Evolutionary conservation across 2,329 filamentous ascomycete species (phyloP), one percentile per base, ranked within the genome.

Genomic region (Aspergillus luchuensis): DNA sequence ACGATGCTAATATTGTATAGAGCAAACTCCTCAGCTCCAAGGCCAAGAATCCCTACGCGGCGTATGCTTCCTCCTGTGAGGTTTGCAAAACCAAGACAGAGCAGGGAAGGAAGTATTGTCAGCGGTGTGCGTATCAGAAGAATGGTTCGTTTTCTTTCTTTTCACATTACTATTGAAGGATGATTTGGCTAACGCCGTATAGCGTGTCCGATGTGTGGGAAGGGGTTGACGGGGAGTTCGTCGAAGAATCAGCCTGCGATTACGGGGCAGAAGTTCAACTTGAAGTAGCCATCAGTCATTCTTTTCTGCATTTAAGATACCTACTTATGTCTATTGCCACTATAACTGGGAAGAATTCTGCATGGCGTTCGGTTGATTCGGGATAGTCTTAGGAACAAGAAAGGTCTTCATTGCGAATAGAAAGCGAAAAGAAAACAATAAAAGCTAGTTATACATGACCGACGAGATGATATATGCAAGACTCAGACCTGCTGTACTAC

Each of bases 171-270:
- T 33, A 10, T 25, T 25, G 15, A 19, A 45, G 56, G 61, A 67
- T 45, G 71, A 58, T 4, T 15, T 43, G 48, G 52, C 66, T 67
- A n/a, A 56, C 8, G 23, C 39, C 38, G 36, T 38, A 33, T 59
- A 88, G 86, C 82, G 3, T 89, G 87, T 69, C 80, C 85, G 17
- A 86, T 88, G 76, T 89, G 87, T 67, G 87, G 87, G 41, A 89
- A 88, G 71, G 77, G 68, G 61, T 60, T 79, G 65, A 68, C 82
- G 10, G 84, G 80, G 21, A 83, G 80, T 45, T 70, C 78, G 4
- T 60, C 66, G 39, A 76, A 77, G 5, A 78, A 80, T 8, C 84
- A 82, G 7, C 85, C 85, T 5, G 76, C 82, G 4, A 79, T 89
- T 10, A 78, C 83, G 49, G 86, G 84, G 1, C 84, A 88, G 69